Conservation (phyloP, 2,329 filamentous ascomycete species). For the Fusarium subtropicale region DNA sequence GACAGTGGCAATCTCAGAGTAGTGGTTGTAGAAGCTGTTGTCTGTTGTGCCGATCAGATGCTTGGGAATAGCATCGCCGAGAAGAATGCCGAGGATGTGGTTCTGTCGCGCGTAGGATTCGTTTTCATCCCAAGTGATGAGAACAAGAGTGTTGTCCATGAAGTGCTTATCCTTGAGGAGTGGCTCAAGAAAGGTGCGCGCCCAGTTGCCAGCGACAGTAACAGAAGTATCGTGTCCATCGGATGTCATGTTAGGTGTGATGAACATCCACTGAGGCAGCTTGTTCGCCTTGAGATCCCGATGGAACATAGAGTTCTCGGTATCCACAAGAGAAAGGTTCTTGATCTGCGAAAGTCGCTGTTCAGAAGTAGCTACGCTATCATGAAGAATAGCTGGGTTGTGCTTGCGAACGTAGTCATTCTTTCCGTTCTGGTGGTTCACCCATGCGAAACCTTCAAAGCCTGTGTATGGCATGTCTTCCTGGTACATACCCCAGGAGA, state of each 20-base stretch:
- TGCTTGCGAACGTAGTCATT: constrained; percentile 89
- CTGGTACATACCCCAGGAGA: constrained; percentile 79
- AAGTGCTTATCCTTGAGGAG: constrained; percentile 77
- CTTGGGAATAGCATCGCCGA: constrained; percentile 78
- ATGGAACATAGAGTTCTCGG: constrained; percentile 68
- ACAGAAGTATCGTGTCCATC: constrained; percentile 82
- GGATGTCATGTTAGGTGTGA: constrained; percentile 80
- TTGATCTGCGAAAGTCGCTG: constrained; percentile 77
- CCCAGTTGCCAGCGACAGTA: constrained; percentile 75
- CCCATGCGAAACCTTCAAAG: constrained; percentile 72
- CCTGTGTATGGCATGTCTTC: constrained; percentile 82
- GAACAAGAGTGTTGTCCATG: constrained; percentile 78
- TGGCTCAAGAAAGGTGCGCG: constrained; percentile 74
- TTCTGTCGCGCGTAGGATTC: constrained; percentile 75
- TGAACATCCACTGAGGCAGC: constrained; percentile 79
- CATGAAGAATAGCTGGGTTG: constrained; percentile 74
- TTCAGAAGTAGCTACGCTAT: constrained; percentile 69
- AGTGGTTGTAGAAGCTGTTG: constrained; percentile 77
- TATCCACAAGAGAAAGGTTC: constrained; percentile 66
- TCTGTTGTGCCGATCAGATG: constrained; percentile 76
- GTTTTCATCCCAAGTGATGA: constrained; percentile 85
- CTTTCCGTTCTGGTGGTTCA: constrained; percentile 72
- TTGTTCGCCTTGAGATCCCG: constrained; percentile 71
- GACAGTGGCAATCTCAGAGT: constrained; percentile 74
- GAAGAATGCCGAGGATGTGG: constrained; percentile 74